phyloP scores from a whole-genome alignment of 2,329 filamentous ascomycete genomes.

The Penicillium oxalicum region DNA sequence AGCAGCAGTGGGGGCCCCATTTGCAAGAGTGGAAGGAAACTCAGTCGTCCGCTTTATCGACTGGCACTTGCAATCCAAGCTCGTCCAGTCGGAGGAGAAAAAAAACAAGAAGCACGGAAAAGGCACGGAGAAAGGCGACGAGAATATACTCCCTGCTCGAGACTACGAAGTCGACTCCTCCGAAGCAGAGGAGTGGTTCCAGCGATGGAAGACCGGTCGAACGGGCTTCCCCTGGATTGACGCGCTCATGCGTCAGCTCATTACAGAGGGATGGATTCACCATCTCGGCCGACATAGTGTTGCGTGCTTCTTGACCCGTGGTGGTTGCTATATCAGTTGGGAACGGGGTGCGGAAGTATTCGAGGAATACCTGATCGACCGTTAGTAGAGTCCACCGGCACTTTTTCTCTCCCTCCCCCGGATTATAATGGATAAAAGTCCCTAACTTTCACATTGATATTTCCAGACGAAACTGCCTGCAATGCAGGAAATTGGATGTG shows the following conservation, averaged over 20 bases:
- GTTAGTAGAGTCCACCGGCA: constrained; percentile 8
- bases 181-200: constrained; percentile 60
- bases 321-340: constrained; percentile 73
- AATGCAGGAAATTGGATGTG: constrained; percentile 35
- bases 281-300: constrained; percentile 72
- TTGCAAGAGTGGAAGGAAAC: constrained; percentile 62
- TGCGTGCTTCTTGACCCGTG: constrained; percentile 72
- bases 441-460: neutral
- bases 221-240: constrained; percentile 80
- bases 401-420: no score
- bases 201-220: constrained; percentile 60
- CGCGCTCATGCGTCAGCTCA: constrained; percentile 69
- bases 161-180: constrained; percentile 59
- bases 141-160: constrained; percentile 48
- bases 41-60: constrained; percentile 66
- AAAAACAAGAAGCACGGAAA: neutral
- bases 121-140: constrained; percentile 19
- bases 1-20: constrained; percentile 58
- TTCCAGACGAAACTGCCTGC: constrained; percentile 21
- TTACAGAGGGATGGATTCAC: constrained; percentile 70
- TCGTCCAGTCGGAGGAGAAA: constrained; percentile 10
- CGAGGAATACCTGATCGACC: constrained; percentile 68
- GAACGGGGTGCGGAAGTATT: constrained; percentile 74
- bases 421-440: no score
- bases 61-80: constrained; percentile 66